Base-by-base conservation (phyloP, 129 eudicot species). In the Centella asiatica region DNA sequence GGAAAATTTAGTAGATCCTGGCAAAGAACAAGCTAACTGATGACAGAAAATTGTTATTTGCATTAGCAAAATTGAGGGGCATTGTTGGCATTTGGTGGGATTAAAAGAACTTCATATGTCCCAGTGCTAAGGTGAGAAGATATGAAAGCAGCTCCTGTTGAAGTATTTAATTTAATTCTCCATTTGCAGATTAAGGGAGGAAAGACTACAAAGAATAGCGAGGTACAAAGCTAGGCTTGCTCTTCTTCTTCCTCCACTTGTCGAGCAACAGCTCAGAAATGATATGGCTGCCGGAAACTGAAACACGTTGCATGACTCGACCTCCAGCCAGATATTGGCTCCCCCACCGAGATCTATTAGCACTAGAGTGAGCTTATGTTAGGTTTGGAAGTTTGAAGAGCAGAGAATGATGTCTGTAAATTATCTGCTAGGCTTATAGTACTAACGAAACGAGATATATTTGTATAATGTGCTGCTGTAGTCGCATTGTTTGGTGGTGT, bases 181-280 rank as follows among this genome's bases (percentile, higher is more conserved):
- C 28, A 5, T 70, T 40, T 72, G 70, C 76, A 90, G 97, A 72
- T 69, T 90, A 71, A 81, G 93, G 63, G 87, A 81, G 58, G 93
- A 83, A 74, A 72, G 97, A 61, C 78, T 83, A 17, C 77, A 75
- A 53, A 72, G 85, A 64, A 90, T 90, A 14, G 85, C 83, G 34
- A 81, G 97, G 83, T 86, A 86, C 85, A 90, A 86, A 74, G 76
- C 84, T 46, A 83, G 97, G 67, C 95, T 90, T 37, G 93, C 89
- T 50, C 89, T 90, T 67, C 97, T 82, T 67, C 77, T 82, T 20
- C 88, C 88, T 26, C 81, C 88, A 14, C 13, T 53, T 0, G 59
- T 14, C 27, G 59, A 25, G 15, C 59, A 51, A 54, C 83, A 74
- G 17, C 23, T 56, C 64, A 73, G 76, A 70, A 77, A 69, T 64